These are phyloP conservation scores for Apium graveolens DNA, from an alignment of 129 eudicot genomes.

Conservation along the genomic window DNA sequence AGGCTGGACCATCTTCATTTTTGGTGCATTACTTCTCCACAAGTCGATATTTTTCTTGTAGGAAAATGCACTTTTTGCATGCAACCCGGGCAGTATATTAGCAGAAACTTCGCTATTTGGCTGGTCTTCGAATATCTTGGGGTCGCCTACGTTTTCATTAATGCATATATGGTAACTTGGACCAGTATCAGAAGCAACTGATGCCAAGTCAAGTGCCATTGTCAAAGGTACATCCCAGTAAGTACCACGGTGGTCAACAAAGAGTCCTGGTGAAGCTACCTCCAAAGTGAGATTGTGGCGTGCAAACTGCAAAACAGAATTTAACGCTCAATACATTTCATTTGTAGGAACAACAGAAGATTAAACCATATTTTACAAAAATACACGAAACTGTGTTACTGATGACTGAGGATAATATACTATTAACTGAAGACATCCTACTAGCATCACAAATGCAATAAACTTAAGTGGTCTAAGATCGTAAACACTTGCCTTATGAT, in stretches of 20 bases:
- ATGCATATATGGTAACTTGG: constrained; percentile 68
- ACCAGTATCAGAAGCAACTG: constrained; percentile 60
- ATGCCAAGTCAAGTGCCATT: constrained; percentile 61
- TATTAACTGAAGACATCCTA: neutral
- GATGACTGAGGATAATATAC: neutral
- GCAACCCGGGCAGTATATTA: constrained; percentile 61
- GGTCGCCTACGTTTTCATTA: constrained; percentile 49
- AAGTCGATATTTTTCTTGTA: constrained; percentile 53
- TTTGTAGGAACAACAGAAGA: neutral
- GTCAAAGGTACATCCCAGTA: constrained; percentile 83
- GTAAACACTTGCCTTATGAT: constrained; percentile 73
- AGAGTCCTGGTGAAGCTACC: constrained; percentile 72
- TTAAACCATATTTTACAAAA: neutral
- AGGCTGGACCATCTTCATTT: constrained; percentile 74
- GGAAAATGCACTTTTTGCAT: constrained; percentile 61
- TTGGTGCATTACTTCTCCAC: constrained; percentile 75
- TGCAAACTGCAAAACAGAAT: constrained; percentile 56
- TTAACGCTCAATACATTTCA: neutral
- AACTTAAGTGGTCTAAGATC: constrained; percentile 6
- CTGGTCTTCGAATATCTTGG: constrained; percentile 36
- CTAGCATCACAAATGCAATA: neutral
- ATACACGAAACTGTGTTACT: neutral
- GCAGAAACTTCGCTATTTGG: constrained; percentile 20
- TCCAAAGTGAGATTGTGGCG: constrained; percentile 63
- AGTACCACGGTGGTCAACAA: constrained; percentile 53